Evolutionary conservation across 2,329 filamentous ascomycete genomes (phyloP), one percentile per base, ranked within the genome.

Genomic region (Aspergillus aculeatinus): DNA sequence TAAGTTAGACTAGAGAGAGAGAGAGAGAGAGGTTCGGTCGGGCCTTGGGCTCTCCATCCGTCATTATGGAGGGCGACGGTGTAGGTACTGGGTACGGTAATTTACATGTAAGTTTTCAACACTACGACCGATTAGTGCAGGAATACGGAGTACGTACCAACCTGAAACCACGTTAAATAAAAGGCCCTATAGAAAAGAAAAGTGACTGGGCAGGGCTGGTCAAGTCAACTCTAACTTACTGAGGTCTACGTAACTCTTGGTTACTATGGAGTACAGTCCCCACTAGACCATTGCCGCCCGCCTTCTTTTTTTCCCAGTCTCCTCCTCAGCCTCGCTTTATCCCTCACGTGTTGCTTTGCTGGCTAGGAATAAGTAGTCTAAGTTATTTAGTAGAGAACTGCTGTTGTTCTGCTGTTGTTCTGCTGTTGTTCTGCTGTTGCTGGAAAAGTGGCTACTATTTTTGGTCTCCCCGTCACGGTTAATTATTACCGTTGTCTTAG

Each of bases 401-500:
- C 14, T 44, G n/a, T 19, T 16, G 27, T 44, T 9, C 16, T 44
- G 12, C 16, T 44, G 39, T 44, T 44, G 14, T 10, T 14, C 14
- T 42, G 16, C 6, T 14, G 27, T 42, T 42, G 39, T 19, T 9
- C 16, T 44, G 12, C 6, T 44, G 39, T 44, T 44, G 14, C 9
- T 16, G 12, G 6, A 19, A 19, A 19, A 44, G 16, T 16, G 39
- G 16, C 14, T 44, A 61, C 65, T 68, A 67, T 66, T 68, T 67
- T 67, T 67, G 63, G 63, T 55, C 47, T 56, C 51, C 27, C 47
- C 53, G 58, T 63, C 27, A 29, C 27, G 55, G 60, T 62, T 63
- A 48, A 59, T 63, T 65, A 63, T 60, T 12, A 4, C 1, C 44
- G 27, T 51, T 42, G 57, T 55, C 53, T 55, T 55, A 55, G 53